Evolutionary conservation across 1,284 basidiomycete species (phyloP), one percentile per base, ranked within the genome.

Genomic region (Peniophora sp.): DNA sequence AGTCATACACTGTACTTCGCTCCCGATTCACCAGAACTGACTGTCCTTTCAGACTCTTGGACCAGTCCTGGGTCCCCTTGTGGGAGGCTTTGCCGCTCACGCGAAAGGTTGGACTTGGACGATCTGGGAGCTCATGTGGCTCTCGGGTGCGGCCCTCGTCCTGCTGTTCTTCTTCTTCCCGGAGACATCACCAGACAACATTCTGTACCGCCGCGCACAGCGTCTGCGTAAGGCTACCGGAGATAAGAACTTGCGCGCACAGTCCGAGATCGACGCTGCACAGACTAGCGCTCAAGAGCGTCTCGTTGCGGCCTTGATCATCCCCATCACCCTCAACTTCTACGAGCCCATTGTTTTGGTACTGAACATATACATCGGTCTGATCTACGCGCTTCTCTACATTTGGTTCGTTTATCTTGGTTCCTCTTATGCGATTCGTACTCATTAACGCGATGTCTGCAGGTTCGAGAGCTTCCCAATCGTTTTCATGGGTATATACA

Each of bases 111-210:
- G 74, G 73, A 63, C 71, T 3, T 81, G 78, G 78, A 65, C 76
- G 17, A 79, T 74, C 61, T 81, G 77, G 73, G 71, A 78, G 44
- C 63, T 79, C 43, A 68, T 77, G 22, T 74, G 75, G 56, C 77
- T 83, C 51, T 59, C 73, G 3, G 70, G 68, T 17, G 55, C 65
- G 12, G 69, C 72, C 53, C 57, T 71, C 46, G 45, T 69, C 17
- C 48, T 69, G 16, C 67, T 79, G 56, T 49, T 75, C 47, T 66
- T 83, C 58, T 63, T 73, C 45, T 59, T 82, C 17, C 73, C 75
- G 22, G 74, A 81, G 69, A 81, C 80, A 0, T 65, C 62, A 25
- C 59, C 59, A 14, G 55, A 58, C n/a, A 54, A 78, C 49, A 71
- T 85, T 46, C 67, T 85, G 3, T 57, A 59, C 49, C 61, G 59